Evolutionary conservation across 179 eudicot genomes (phyloP).

Genomic region (Heliamphora pulchella): DNA sequence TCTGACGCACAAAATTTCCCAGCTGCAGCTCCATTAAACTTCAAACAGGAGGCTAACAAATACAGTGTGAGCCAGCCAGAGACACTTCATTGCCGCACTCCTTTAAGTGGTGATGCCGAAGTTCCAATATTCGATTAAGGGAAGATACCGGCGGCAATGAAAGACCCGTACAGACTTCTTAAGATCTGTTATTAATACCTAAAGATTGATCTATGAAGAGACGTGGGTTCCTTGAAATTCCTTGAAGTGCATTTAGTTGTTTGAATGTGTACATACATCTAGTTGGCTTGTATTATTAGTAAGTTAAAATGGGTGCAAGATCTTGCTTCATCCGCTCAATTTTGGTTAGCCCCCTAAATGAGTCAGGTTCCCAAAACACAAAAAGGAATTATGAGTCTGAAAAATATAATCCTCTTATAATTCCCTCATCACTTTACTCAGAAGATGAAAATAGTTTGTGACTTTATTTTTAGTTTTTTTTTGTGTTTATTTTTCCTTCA

Average conservation of each 20-base stretch:
- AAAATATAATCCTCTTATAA: neutral
- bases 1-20: constrained; percentile 22
- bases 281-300: neutral
- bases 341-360: constrained; percentile 10
- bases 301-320: constrained; percentile 6
- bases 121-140: constrained; percentile 19
- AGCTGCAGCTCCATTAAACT: constrained; percentile 19
- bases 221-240: neutral
- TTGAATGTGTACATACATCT: constrained; percentile 10
- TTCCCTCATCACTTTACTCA: neutral
- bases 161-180: neutral
- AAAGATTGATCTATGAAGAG: too few relatives aligned
- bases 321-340: constrained; percentile 16
- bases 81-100: neutral
- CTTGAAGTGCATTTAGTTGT: neutral
- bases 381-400: neutral
- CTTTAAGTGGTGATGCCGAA: constrained; percentile 19
- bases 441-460: neutral
- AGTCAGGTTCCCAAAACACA: too few relatives aligned
- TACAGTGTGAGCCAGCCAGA: neutral
- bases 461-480: too few relatives aligned
- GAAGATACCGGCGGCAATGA: neutral
- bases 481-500: too few relatives aligned
- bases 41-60: constrained; percentile 9
- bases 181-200: neutral